Base-by-base conservation (phyloP, 1,284 basidiomycete species). In the Irpex rosettiformis region DNA sequence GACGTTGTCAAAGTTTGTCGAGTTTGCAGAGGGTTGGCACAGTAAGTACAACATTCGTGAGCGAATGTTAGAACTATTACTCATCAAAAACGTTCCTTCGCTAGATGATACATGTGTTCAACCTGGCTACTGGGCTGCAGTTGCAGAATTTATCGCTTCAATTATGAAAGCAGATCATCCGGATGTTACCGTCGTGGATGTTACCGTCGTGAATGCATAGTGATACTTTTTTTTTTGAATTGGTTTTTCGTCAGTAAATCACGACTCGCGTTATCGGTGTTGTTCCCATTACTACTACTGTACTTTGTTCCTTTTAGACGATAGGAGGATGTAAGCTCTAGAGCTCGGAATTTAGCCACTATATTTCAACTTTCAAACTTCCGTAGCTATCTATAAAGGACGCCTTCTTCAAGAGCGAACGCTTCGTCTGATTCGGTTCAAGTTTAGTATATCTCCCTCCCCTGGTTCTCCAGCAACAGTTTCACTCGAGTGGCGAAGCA, bases 11-110 rank as follows among this genome's bases (percentile, higher is more conserved):
- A 63, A 64, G 40, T 70, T 67, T 54, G 53, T 70, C 10, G 67
- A 70, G 59, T 73, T 71, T 52, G 58, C 61, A 29, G 24, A 59
- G 21, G 71, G 71, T 37, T 64, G 64, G 27, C 71, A 72, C 55
- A 72, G 71, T 72, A 60, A 57, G 66, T 61, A 54, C 1, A 7
- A 25, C 21, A 18, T 18, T n/a, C 21, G 18, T 22, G 21, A 18
- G 21, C 43, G 2, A 45, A 7, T 8, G n/a, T n/a, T n/a, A n/a
- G n/a, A 25, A 11, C 8, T 21, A 21, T 59, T 22, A 59, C 43
- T 24, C 5, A 40, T 13, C 10, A 24, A 48, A 37, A 4, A 22
- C 28, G 6, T 58, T 47, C 2, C 24, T 47, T 25, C 3, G 18
- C 10, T 29, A 56, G 55, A 56, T 29, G 55, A 56, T 51, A 56